Evolutionary conservation across 805 yeast species (phyloP).

Genomic region (Candida anglica): DNA sequence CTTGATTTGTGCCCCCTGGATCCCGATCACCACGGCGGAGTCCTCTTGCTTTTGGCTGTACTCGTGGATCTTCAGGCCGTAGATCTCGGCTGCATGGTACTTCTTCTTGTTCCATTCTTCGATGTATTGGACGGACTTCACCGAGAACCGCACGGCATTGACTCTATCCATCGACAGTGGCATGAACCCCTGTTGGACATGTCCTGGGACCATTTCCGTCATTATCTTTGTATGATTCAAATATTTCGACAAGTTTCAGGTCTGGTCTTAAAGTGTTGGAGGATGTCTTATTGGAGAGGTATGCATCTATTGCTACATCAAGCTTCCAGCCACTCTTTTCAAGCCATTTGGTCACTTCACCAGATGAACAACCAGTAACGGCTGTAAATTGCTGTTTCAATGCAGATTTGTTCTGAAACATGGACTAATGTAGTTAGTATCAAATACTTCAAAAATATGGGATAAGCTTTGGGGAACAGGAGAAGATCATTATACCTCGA

Average conservation of each 20-base stretch:
- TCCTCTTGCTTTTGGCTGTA: not conserved
- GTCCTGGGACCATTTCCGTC: conserved; percentile 69
- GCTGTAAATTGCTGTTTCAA: conserved; percentile 33
- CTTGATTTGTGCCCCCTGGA: conserved; percentile 60
- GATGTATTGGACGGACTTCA: conserved; percentile 65
- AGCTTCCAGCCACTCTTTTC: conserved; percentile 25
- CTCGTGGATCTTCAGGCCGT: conserved; percentile 1
- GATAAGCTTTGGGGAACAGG: too few species aligned
- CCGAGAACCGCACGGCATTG: conserved; percentile 66
- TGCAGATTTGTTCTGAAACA: conserved; percentile 7
- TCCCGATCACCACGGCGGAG: conserved; percentile 60
- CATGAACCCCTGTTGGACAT: conserved; percentile 78
- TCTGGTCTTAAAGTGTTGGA: too few species aligned
- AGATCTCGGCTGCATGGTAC: conserved; percentile 1
- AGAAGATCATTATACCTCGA: too few species aligned
- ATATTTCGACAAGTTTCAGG: conserved; percentile 24
- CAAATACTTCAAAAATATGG: too few species aligned
- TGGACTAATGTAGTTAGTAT: conserved; percentile 1
- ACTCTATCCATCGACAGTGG: conserved; percentile 80
- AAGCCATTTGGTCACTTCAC: conserved; percentile 35
- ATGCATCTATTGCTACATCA: conserved; percentile 27
- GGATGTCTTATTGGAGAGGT: conserved; percentile 9
- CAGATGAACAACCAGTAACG: conserved; percentile 33
- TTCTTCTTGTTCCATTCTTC: conserved; percentile 35
- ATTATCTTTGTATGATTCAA: conserved; percentile 27